These are phyloP conservation scores for Rubia tinctorum DNA, from an alignment of 305 asterid species.

Conservation along the genomic window DNA sequence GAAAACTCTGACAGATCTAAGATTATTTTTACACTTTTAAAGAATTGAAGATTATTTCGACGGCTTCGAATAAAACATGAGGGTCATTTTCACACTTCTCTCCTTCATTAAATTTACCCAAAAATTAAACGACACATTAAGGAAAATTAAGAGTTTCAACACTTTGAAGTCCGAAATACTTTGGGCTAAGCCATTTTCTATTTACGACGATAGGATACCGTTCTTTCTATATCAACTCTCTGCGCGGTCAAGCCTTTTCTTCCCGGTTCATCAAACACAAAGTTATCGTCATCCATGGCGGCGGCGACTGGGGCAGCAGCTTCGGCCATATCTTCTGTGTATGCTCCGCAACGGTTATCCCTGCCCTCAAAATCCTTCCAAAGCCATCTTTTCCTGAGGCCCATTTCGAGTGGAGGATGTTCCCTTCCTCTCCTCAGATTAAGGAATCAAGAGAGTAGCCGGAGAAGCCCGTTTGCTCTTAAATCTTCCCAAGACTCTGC, in stretches of 20 bases:
- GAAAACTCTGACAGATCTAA: no score
- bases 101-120: no score
- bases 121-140: no score
- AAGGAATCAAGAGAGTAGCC: not conserved
- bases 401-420: slow-evolving; percentile 15
- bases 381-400: not conserved
- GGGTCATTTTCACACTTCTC: no score
- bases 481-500: slow-evolving; percentile 15
- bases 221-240: not conserved
- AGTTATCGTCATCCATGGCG: slow-evolving; percentile 9
- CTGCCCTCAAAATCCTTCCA: slow-evolving; percentile 14
- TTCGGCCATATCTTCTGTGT: slow-evolving; percentile 9
- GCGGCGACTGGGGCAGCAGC: slow-evolving; percentile 19
- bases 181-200: no score
- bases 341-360: slow-evolving; percentile 6
- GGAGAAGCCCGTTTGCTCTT: slow-evolving; percentile 4
- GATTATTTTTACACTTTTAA: no score
- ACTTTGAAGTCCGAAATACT: no score
- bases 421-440: slow-evolving; percentile 1
- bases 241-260: not conserved
- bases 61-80: no score
- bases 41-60: no score
- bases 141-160: no score
- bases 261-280: not conserved
- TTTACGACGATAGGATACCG: not conserved